Conservation (phyloP, 176 grass and related monocot genomes). For the Dendrocalamus sinicus region DNA sequence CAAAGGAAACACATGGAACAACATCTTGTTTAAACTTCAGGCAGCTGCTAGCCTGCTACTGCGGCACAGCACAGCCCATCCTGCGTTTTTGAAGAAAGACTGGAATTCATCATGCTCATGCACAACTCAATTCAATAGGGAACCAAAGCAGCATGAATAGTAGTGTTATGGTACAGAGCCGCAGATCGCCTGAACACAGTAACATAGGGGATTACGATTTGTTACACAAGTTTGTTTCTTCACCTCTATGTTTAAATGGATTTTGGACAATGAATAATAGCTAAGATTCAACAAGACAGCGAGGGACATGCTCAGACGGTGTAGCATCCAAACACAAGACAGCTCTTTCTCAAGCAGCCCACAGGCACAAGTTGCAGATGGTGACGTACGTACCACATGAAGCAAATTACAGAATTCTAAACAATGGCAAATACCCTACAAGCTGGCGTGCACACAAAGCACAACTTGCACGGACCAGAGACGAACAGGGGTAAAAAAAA, state of each 20-base stretch:
- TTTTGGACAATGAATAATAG: not conserved
- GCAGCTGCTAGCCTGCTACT: not conserved
- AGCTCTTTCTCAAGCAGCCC: not conserved
- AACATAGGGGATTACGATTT: not conserved
- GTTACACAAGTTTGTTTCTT: conserved; percentile 6
- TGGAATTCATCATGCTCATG: not conserved
- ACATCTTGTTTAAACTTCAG: not conserved
- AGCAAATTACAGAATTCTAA: conserved; percentile 54
- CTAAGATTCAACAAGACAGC: not conserved
- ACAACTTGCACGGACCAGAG: conserved; percentile 51
- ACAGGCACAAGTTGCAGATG: not conserved
- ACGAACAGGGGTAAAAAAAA: not conserved
- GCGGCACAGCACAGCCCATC: not conserved
- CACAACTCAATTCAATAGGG: not conserved
- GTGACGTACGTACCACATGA: conserved; percentile 9
- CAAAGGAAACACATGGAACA: not conserved
- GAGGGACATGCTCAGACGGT: not conserved
- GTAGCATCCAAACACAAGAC: not conserved
- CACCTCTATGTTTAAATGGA: not conserved
- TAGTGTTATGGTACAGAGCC: not conserved
- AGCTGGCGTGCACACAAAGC: not conserved
- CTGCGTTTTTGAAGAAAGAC: not conserved
- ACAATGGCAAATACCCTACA: conserved; percentile 37
- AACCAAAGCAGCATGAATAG: not conserved
- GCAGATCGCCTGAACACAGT: not conserved